Evolutionary conservation across 441 rosid species (phyloP).

Genomic region (Adansonia gregorii): DNA sequence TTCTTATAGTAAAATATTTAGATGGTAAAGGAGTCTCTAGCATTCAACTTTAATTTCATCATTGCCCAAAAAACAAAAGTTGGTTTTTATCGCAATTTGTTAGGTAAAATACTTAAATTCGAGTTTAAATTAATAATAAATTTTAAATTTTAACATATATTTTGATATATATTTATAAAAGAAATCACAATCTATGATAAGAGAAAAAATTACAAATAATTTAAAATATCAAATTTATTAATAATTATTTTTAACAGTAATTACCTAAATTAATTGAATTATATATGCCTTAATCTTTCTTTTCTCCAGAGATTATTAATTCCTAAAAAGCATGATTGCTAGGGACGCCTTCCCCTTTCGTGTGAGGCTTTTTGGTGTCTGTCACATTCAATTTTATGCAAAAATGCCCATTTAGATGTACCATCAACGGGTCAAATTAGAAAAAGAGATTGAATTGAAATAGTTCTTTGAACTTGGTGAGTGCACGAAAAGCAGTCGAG

Average conservation of each 20-base stretch:
- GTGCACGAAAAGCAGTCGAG: background rate
- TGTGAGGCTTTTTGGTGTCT: conserved; percentile 3
- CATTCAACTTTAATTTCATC: background rate
- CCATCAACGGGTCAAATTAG: conserved; percentile 14
- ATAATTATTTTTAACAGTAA: too few species aligned
- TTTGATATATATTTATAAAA: too few species aligned
- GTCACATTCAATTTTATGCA: conserved; percentile 7
- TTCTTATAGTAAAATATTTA: too few species aligned
- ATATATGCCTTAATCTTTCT: background rate
- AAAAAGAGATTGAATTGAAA: background rate
- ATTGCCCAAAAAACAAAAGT: background rate
- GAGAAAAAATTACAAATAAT: too few species aligned
- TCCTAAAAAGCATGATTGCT: background rate
- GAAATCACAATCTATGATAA: too few species aligned
- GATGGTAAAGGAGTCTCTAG: background rate
- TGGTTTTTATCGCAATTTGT: background rate
- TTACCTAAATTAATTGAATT: too few species aligned
- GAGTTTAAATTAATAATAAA: background rate
- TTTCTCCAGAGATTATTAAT: background rate
- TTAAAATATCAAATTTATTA: too few species aligned
- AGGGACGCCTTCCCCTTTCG: background rate
- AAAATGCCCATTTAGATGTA: background rate
- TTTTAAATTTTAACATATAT: too few species aligned
- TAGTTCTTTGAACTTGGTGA: background rate
- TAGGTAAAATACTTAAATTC: background rate